Percentiles rank a stretch among this genome's conserved stretches.
These are phyloP conservation scores for Cruciata laevipes DNA, from an alignment of 257 asterid genomes.

Conservation along the genomic window DNA sequence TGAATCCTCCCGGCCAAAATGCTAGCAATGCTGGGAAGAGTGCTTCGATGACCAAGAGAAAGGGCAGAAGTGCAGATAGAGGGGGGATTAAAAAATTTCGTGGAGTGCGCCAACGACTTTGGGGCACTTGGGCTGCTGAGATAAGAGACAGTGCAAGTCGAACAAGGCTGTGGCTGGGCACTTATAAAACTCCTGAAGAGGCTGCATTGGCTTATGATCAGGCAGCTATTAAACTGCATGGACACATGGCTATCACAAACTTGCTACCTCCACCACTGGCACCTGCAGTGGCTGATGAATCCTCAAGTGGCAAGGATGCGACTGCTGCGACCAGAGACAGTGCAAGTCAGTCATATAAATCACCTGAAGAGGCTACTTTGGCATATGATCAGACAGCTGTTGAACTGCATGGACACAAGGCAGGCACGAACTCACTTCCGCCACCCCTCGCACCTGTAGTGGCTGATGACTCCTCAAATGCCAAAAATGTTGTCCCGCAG, in stretches of 20 bases:
- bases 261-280: background rate
- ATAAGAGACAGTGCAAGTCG: conserved; percentile 17
- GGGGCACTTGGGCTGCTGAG: conserved; percentile 36
- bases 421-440: background rate
- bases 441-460: background rate
- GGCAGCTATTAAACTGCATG: conserved; percentile 4
- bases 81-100: conserved; percentile 6
- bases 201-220: background rate
- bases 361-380: conserved; percentile 23
- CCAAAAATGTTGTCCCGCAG: background rate
- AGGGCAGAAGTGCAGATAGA: background rate
- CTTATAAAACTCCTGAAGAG: background rate
- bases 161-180: conserved; percentile 18
- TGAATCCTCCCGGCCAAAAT: background rate
- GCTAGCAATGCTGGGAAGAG: background rate
- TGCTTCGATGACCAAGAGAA: background rate
- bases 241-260: conserved; percentile 11
- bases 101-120: conserved; percentile 24
- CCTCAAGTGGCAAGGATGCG: background rate
- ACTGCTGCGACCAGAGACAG: background rate
- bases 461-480: background rate
- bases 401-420: conserved; percentile 1
- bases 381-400: conserved; percentile 17
- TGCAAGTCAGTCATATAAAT: background rate
- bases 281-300: background rate